phyloP scores from a whole-genome alignment of 768 basidiomycete species.

The Mrakia frigida region DNA sequence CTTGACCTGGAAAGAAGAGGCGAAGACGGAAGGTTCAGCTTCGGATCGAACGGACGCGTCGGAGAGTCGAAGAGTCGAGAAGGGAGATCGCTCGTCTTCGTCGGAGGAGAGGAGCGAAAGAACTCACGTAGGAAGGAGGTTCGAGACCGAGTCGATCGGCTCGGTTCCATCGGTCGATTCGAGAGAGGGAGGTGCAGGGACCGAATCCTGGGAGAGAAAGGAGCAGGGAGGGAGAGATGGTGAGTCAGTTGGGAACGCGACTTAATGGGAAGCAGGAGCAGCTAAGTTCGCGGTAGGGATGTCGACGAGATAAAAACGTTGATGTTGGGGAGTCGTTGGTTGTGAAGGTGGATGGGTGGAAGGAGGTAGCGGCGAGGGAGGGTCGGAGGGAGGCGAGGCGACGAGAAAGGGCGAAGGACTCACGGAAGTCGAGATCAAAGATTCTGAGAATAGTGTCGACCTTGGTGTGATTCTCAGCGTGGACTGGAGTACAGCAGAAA shows the following conservation, averaged over 20 bases:
- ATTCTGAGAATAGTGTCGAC: slow-evolving; percentile 51
- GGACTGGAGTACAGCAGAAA: slow-evolving; percentile 51
- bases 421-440: slow-evolving; percentile 40
- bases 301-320: not conserved
- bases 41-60: not conserved
- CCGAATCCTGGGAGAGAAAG: slow-evolving; percentile 37
- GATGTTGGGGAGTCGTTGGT: too few relatives aligned
- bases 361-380: not conserved
- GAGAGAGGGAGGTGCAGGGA: slow-evolving; percentile 48
- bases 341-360: not conserved
- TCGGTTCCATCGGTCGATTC: slow-evolving; percentile 81
- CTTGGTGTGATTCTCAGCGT: slow-evolving; percentile 57
- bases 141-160: slow-evolving; percentile 70
- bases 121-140: slow-evolving; percentile 68
- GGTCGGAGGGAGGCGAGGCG: not conserved
- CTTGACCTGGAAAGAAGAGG: not conserved
- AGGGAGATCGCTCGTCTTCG: not conserved
- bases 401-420: not conserved
- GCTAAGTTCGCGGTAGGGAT: too few relatives aligned
- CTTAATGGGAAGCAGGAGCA: not conserved
- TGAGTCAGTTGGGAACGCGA: not conserved
- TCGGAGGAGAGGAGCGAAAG: not conserved
- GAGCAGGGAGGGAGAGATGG: not conserved
- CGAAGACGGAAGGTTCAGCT: not conserved
- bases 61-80: not conserved